phyloP scores from a whole-genome alignment of 371 early-diverging fungal genomes.

The Phascolomyces articulosus region DNA sequence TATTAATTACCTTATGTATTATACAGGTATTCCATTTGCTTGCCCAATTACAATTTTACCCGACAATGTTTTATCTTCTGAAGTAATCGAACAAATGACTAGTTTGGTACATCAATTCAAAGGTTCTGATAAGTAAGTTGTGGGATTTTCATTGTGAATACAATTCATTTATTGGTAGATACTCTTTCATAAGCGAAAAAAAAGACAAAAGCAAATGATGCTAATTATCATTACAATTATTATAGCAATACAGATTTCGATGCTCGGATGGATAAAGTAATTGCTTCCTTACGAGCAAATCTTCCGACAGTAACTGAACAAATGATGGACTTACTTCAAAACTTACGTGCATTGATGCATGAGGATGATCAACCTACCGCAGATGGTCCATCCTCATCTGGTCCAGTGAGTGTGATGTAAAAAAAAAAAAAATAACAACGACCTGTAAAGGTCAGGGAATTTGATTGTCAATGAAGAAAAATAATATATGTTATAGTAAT shows the following conservation, averaged over 20 bases:
- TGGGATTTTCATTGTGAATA: no score
- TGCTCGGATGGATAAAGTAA: slow-evolving; percentile 17
- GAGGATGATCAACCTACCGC: not conserved
- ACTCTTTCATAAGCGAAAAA: no score
- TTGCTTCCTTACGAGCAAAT: slow-evolving; percentile 16
- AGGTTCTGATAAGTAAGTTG: slow-evolving; percentile 22
- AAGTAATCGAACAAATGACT: slow-evolving; percentile 15
- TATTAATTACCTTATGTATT: not conserved
- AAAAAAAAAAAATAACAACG: not conserved
- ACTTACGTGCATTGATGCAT: slow-evolving; percentile 1
- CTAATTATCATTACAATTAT: no score
- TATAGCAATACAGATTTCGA: not conserved
- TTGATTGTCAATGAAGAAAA: no score
- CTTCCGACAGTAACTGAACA: not conserved
- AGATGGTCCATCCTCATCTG: not conserved
- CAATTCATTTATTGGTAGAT: no score
- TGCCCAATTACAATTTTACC: slow-evolving; percentile 8
- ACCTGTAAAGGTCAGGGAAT: no score
- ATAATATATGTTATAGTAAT: no score
- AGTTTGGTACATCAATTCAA: slow-evolving; percentile 24
- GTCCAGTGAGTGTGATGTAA: slow-evolving; percentile 1
- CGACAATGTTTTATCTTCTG: slow-evolving; percentile 2
- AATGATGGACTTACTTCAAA: not conserved
- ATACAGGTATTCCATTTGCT: slow-evolving; percentile 20
- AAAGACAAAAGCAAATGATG: no score